Base-by-base conservation (phyloP, 257 asterid genomes). In the Ballota nigra region DNA sequence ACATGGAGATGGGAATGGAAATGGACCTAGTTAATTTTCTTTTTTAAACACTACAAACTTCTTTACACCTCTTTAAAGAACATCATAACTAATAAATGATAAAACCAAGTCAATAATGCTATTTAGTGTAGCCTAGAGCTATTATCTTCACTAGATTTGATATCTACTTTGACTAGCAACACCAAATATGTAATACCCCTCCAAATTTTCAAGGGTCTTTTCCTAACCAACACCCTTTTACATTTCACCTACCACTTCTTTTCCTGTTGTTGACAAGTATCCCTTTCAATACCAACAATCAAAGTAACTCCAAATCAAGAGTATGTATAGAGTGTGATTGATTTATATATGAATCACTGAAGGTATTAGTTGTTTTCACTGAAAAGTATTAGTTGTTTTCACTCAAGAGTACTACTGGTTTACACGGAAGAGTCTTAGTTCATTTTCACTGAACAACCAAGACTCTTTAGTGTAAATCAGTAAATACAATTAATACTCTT, bases 221-320 rank as follows among this genome's bases (percentile, higher is more conserved):
- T 12, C 58, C 7, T 8, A 45, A 55, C 52, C 10, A 33, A 55
- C 43, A 60, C 24, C 18, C 33, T 56, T 63, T 18, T 77, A 26
- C 65, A 33, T 60, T 41, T 77, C 51, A 74, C 79, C 79, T 12
- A 73, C 65, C 78, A 60, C 9, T 18, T 12, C 52, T 5, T 29
- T 15, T 62, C 7, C 12, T 31, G 0, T 11, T 40, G 56, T 68
- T 62, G 33, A 57, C 76, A 67, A 59, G 47, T 68, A 52, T 6
- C 69, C 56, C 61, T 40, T 16, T 18, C 31, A 8, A 40, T 41
- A 53, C 10, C 28, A 34, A 43, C 55, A 31, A 63, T 23, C n/a
- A 29, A 51, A 52, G 10, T 19, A 23, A 34, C n/a, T n/a, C n/a
- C n/a, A n/a, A n/a, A n/a, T n/a, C n/a, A n/a, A n/a, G n/a, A n/a